Percentiles rank a stretch among this genome's conserved stretches.
Conservation (phyloP, 1,284 basidiomycete species). For the Golubevia pallescens region DNA sequence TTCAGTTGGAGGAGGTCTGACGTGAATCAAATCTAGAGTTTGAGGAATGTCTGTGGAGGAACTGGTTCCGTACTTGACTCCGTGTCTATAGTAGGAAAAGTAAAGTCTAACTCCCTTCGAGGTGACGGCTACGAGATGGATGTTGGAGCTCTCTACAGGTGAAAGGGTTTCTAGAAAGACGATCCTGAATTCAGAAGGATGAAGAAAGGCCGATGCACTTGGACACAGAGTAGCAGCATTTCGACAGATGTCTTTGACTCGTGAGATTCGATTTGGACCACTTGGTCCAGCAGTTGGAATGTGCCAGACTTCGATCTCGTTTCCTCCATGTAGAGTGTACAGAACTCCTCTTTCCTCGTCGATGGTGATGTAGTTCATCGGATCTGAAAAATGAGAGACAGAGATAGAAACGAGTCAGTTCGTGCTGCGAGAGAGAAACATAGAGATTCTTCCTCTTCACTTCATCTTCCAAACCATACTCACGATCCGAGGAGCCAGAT, state of each 20-base stretch:
- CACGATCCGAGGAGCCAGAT: no score
- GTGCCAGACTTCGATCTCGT: conserved; percentile 52
- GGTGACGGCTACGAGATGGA: conserved; percentile 53
- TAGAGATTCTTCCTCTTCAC: no score
- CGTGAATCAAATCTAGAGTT: conserved; percentile 15
- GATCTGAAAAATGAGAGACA: conserved; percentile 63
- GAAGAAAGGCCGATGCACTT: conserved; percentile 32
- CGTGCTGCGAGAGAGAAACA: no score
- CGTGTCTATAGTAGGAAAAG: conserved; percentile 38
- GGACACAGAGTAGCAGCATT: conserved; percentile 35
- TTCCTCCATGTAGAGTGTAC: conserved; percentile 48
- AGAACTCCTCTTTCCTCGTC: conserved; percentile 47
- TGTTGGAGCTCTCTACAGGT: conserved; percentile 19
- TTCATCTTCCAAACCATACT: conserved; percentile 16
- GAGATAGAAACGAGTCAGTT: conserved; percentile 2
- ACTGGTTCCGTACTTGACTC: no score
- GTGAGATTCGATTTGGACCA: conserved; percentile 43
- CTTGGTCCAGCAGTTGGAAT: conserved; percentile 41
- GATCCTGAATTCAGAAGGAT: conserved; percentile 27
- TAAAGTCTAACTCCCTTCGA: conserved; percentile 57
- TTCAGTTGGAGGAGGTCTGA: conserved; percentile 15
- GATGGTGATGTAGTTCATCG: conserved; percentile 39
- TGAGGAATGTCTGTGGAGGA: neutral
- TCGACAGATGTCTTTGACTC: conserved; percentile 47
- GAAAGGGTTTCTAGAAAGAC: conserved; percentile 46